Base-by-base conservation (phyloP, 2,329 filamentous ascomycete species). In the Phoma sp. region DNA sequence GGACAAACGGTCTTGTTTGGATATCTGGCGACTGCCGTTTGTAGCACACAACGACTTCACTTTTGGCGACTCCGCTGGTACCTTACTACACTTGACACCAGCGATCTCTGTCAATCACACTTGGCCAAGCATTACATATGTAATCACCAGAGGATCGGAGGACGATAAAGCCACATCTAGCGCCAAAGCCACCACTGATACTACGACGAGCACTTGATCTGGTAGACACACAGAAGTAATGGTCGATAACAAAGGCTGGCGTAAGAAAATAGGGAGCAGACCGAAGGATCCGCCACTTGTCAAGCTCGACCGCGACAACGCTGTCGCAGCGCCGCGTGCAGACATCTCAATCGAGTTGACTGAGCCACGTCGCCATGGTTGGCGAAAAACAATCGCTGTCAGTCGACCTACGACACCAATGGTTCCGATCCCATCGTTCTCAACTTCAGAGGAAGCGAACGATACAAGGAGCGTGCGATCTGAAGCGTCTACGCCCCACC, bases 391-490 rank as follows among this genome's bases (percentile, higher is more conserved):
- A 2, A 51, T 67, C 1, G 58, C 66, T 7, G 53, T 52, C 38
- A 67, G 62, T 42, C 61, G 64, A 36, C 64, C 67, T 14, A 48
- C 42, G 7, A 69, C 66, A 18, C 66, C 70, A 3, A 42, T 60
- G 25, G 55, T 29, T 27, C 44, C 46, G 33, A 32, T 43, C 6
- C 55, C 57, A 11, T 32, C 57, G 7, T 51, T 55, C 27, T 49
- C 71, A 13, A 54, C 65, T 29, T 44, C 60, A 7, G 69, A 73
- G 6, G 61, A 73, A 11, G 41, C 30, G 3, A 63, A 70, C 9
- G 69, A 71, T 24, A 42, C 49, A 29, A 60, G 55, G 6, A 67
- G 60, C 33, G 75, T 77, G 42, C 67, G 67, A 10, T 67, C 66
- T 22, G 64, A 66, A 25, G 52, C 61, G 1, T 56, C 69, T 6